phyloP scores from a whole-genome alignment of 805 yeast species.

The Candida sonorensis region DNA sequence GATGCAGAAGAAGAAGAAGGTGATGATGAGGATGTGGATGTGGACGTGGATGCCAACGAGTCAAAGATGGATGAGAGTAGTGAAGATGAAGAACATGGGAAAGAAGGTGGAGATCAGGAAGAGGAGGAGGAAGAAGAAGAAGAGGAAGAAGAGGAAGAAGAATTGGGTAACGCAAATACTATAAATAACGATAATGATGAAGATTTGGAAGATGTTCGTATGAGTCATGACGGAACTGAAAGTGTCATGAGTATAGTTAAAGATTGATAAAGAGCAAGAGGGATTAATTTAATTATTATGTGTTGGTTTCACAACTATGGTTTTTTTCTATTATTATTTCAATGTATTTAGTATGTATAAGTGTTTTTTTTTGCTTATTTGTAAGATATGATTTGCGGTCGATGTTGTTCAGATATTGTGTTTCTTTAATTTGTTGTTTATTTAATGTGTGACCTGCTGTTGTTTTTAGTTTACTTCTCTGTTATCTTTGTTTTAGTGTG shows the following conservation, averaged over 20 bases:
- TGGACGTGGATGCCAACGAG: constrained; percentile 10
- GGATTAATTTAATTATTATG: too few species aligned
- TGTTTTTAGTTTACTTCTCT: too few species aligned
- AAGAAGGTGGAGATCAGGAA: constrained; percentile 4
- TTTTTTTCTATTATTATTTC: too few species aligned
- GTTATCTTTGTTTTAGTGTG: too few species aligned
- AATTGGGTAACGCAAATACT: constrained; percentile 11
- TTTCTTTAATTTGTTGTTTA: too few species aligned
- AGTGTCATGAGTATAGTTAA: constrained; percentile 28
- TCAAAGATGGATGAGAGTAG: constrained; percentile 9
- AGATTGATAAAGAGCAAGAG: constrained; percentile 9
- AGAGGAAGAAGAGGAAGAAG: constrained; percentile 16
- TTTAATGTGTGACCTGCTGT: too few species aligned
- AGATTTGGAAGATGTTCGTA: constrained; percentile 8
- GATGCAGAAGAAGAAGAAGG: constrained; percentile 17
- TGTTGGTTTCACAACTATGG: too few species aligned
- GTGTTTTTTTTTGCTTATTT: too few species aligned
- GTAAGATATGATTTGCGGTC: too few species aligned
- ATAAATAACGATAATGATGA: constrained; percentile 18
- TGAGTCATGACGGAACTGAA: constrained; percentile 24
- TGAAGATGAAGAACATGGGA: constrained; percentile 6
- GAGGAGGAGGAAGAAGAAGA: constrained; percentile 4
- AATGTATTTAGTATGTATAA: too few species aligned
- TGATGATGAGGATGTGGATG: constrained; percentile 17
- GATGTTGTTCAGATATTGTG: too few species aligned